Conservation (phyloP, 192 early-diverging fungal genomes). For the Fimicolochytrium jonesii region DNA sequence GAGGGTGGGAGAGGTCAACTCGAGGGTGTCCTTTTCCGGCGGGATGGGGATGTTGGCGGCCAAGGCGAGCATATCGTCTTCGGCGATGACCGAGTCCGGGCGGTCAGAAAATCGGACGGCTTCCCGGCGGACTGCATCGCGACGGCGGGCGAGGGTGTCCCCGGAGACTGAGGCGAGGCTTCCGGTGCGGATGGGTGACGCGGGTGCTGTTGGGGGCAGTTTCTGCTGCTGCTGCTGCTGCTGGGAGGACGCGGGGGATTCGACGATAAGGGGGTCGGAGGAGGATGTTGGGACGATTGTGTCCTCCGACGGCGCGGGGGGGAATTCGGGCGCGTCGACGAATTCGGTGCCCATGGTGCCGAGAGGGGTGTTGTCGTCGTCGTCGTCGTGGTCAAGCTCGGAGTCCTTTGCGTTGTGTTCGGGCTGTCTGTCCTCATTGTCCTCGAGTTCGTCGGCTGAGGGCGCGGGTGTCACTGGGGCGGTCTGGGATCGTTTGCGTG, state of each 20-base stretch:
- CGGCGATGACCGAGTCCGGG: background rate
- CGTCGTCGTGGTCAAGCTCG: background rate
- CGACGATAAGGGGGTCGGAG: background rate
- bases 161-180: background rate
- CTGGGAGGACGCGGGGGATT: background rate
- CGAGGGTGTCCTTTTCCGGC: background rate
- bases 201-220: no score
- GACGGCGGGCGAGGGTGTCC: background rate
- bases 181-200: background rate
- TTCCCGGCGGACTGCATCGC: conserved; percentile 1
- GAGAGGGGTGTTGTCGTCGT: background rate
- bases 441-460: background rate
- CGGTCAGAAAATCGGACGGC: background rate
- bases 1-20: background rate
- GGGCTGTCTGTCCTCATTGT: background rate
- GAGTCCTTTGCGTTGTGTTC: background rate
- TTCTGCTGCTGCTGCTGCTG: background rate
- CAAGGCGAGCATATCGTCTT: background rate
- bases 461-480: background rate
- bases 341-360: no score
- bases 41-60: background rate
- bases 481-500: background rate
- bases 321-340: no score
- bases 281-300: no score
- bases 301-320: no score